Percentiles rank a stretch among this genome's conserved stretches.
phyloP scores from a whole-genome alignment of 148 eudicot species.

The Cornus suecica region DNA sequence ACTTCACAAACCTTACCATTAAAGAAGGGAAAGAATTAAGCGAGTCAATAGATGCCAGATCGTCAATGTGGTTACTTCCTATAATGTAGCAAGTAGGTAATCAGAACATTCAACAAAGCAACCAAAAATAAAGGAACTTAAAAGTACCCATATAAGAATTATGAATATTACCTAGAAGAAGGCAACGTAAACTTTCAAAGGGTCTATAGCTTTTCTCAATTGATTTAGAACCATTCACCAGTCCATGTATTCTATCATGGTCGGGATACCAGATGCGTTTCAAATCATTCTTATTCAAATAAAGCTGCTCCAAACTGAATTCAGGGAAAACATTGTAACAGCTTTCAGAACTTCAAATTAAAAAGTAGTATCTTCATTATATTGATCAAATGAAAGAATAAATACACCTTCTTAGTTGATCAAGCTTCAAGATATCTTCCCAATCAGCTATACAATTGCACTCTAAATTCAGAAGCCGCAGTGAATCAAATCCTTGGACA shows the following conservation, averaged over 20 bases:
- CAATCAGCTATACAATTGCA: conserved; percentile 75
- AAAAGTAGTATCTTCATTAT: not conserved
- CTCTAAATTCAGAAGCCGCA: conserved; percentile 73
- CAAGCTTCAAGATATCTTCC: conserved; percentile 81
- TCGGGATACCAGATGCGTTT: conserved; percentile 56
- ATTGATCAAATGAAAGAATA: not conserved
- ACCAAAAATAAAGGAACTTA: not conserved
- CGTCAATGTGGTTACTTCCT: conserved; percentile 79
- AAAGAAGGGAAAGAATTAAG: conserved; percentile 69
- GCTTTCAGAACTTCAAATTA: not conserved
- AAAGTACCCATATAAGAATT: not conserved
- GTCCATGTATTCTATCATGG: conserved; percentile 19
- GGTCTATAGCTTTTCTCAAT: conserved; percentile 25
- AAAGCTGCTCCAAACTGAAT: conserved; percentile 79
- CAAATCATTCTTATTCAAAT: conserved; percentile 72
- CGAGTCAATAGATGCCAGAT: conserved; percentile 70
- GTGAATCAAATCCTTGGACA: conserved; percentile 73
- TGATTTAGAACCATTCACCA: conserved; percentile 21
- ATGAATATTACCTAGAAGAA: conserved; percentile 64
- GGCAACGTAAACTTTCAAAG: conserved; percentile 64
- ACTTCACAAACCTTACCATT: conserved; percentile 41
- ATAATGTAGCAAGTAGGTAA: conserved; percentile 18
- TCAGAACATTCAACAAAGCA: conserved; percentile 8
- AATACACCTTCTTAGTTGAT: conserved; percentile 57
- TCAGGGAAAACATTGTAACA: conserved; percentile 11